Conservation (phyloP, 2,329 filamentous ascomycete genomes). For the Arthrinium phaeospermum region DNA sequence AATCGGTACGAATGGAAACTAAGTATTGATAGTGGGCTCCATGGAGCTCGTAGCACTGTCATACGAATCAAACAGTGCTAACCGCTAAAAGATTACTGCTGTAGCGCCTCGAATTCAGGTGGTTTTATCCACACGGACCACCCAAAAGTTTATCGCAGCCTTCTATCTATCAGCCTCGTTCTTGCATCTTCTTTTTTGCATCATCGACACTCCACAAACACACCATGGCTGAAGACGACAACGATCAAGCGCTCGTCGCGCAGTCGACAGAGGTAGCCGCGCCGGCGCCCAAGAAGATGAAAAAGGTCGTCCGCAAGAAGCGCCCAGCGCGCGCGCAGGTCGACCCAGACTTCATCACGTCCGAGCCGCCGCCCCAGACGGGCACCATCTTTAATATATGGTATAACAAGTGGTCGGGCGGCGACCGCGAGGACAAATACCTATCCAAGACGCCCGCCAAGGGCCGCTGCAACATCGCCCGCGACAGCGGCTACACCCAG, state of each 20-base stretch:
- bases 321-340: conserved; percentile 90
- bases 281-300: conserved; percentile 68
- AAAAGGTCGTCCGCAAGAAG: conserved; percentile 88
- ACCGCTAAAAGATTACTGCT: not conserved
- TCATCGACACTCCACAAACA: not conserved
- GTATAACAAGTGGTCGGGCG: conserved; percentile 98
- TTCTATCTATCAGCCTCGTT: not conserved
- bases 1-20: not conserved
- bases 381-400: conserved; percentile 98
- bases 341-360: conserved; percentile 81
- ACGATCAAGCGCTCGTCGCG: conserved; percentile 32
- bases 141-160: conserved; percentile 10
- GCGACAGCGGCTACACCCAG: conserved; percentile 78
- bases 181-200: not conserved
- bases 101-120: not conserved
- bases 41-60: not conserved
- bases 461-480: conserved; percentile 84
- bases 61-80: not conserved
- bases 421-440: conserved; percentile 92
- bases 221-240: conserved; percentile 28
- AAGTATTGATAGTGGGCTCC: not conserved
- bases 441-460: conserved; percentile 81
- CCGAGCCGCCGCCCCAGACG: conserved; percentile 87
- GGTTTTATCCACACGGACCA: not conserved
- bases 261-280: conserved; percentile 51